Evolutionary conservation across 163 green algal species (phyloP), one percentile per base, ranked within the genome.

Genomic region (Picocystis sp.): DNA sequence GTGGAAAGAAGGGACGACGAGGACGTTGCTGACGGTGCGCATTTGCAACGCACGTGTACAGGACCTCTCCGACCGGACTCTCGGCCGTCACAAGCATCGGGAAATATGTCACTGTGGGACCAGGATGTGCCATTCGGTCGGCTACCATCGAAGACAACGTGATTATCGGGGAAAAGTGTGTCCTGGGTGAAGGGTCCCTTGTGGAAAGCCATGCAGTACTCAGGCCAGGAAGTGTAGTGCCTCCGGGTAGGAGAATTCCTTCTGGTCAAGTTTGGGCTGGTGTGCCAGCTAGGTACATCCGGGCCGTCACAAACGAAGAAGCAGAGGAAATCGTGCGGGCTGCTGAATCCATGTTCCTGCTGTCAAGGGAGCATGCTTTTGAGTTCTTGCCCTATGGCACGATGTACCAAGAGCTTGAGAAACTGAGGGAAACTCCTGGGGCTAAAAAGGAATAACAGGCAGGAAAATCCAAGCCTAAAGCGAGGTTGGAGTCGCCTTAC

Each of bases 91-190:
- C 83, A 3, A 57, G 66, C n/a, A 81, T 98, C 46, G 89, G 84
- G 5, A 73, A 79, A 14, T 80, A 77, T 61, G 86, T 95, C 11
- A 90, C 78, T n/a, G 75, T 98, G 9, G 89, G 90, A 17, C 76
- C 87, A 22, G 65, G 67, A 45, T 84, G 72, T 62, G 57, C 84
- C 52, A 71, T 98, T 62, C 71, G 87, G 22, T 86, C 75, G 1
- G 83, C 75, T 55, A 80, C 69, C 8, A 68, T 97, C 10, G 79
- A 86, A 54, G 69, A 93, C 60, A 69, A 83, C 60, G 60, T 66
- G 2, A 61, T 92, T 42, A 74, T 93, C 21, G 84, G 87, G 3
- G 78, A 89, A 50, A 62, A 75, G 41, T 89, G 73, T 14, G 68
- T 95, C 12, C 51, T 96, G 29, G 54, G 67, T 51, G 57, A 71